Evolutionary conservation across 2,329 filamentous ascomycete genomes (phyloP).

Genomic region (Pseudogymnoascus sp.): DNA sequence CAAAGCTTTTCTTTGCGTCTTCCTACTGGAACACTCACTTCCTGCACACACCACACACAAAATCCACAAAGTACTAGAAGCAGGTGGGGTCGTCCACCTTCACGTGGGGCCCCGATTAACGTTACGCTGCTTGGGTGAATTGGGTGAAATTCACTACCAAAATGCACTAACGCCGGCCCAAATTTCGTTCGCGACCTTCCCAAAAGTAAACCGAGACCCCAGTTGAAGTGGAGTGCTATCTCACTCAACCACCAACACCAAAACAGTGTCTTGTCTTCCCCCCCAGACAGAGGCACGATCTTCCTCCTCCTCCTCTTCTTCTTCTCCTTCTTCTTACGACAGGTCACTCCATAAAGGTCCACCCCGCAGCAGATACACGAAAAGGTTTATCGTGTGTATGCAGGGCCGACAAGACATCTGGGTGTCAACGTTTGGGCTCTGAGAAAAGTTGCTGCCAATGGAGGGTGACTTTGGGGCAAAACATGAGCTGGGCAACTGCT

Average conservation of each 20-base stretch:
- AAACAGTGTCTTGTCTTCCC: constrained; percentile 3
- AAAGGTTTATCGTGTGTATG: constrained; percentile 3
- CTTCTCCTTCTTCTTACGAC: background rate
- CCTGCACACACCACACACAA: too few relatives aligned
- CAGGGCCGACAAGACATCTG: background rate
- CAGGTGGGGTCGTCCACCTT: background rate
- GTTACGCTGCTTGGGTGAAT: background rate
- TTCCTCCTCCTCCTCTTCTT: background rate
- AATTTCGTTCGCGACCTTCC: constrained; percentile 7
- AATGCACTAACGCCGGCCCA: constrained; percentile 5
- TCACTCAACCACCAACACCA: background rate
- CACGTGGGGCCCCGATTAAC: constrained; percentile 1
- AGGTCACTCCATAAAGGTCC: background rate
- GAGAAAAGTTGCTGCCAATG: constrained; percentile 1
- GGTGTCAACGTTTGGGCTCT: background rate
- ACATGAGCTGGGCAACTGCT: constrained; percentile 22
- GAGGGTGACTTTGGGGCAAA: background rate
- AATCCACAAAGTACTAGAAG: background rate
- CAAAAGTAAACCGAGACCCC: background rate
- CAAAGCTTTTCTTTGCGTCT: background rate
- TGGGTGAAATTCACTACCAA: background rate
- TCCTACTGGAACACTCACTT: background rate
- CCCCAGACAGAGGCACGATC: background rate
- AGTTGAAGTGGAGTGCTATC: background rate
- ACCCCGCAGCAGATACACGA: background rate